A percentile compares a stretch with the other conserved stretches of the same genome.
Evolutionary conservation across 805 yeast species (phyloP).

Genomic region (Yarrowia alimentaria): DNA sequence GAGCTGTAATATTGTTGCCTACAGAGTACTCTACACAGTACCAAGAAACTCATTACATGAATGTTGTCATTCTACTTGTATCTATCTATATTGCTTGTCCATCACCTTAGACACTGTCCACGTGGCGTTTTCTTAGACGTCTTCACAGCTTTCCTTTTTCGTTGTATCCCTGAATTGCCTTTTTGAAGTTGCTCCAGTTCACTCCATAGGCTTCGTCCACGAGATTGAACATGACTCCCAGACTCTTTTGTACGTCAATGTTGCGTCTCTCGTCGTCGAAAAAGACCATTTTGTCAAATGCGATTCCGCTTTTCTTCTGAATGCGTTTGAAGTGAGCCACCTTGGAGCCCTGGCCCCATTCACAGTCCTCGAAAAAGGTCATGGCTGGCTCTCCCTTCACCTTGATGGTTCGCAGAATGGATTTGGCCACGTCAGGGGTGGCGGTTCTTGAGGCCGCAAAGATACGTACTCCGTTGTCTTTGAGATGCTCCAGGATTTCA

Average conservation of each 20-base stretch:
- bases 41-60: too few relatives aligned
- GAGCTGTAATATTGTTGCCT: too few relatives aligned
- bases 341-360: conserved; percentile 48
- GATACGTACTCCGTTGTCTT: conserved; percentile 48
- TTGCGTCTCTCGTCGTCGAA: conserved; percentile 83
- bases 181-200: conserved; percentile 52
- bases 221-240: conserved; percentile 69
- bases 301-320: conserved; percentile 46
- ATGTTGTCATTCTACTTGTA: too few relatives aligned
- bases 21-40: too few relatives aligned
- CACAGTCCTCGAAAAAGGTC: conserved; percentile 47
- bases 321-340: conserved; percentile 50
- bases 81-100: too few relatives aligned
- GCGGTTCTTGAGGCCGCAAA: conserved; percentile 73
- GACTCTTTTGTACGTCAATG: conserved; percentile 60
- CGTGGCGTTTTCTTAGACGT: too few relatives aligned
- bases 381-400: conserved; percentile 55
- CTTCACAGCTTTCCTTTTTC: conserved; percentile 36
- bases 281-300: conserved; percentile 52
- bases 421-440: conserved; percentile 72
- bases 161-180: conserved; percentile 29
- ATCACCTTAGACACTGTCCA: too few relatives aligned
- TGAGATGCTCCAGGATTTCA: conserved; percentile 55
- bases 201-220: conserved; percentile 57
- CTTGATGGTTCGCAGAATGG: conserved; percentile 53